Percentiles rank a stretch among this genome's conserved stretches.
Evolutionary conservation across 345 rosid species (phyloP).

Genomic region (Salix suchowensis): DNA sequence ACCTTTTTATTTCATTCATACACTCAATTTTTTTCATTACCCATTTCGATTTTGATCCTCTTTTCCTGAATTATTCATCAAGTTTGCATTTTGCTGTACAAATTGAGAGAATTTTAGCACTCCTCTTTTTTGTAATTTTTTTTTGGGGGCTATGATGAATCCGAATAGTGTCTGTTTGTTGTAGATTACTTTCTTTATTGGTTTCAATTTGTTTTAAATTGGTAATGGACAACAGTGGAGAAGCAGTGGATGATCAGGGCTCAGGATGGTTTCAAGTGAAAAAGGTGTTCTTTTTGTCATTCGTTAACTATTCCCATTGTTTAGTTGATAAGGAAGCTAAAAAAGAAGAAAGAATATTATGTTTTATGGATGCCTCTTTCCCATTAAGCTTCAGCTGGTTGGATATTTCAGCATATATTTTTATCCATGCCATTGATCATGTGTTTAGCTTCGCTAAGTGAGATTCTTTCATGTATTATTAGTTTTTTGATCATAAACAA

Average conservation of each 20-base stretch:
- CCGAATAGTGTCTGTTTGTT: background rate
- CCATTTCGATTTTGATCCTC: constrained; percentile 20
- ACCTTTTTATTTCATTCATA: background rate
- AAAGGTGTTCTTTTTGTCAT: constrained; percentile 38
- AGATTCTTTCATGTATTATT: background rate
- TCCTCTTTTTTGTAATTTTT: constrained; percentile 5
- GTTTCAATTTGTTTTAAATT: constrained; percentile 5
- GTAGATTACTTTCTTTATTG: background rate
- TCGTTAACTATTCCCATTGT: background rate
- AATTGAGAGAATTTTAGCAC: background rate
- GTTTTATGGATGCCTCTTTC: background rate
- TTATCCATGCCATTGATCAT: background rate
- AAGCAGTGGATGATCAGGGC: constrained; percentile 54
- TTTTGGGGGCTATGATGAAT: constrained; percentile 8
- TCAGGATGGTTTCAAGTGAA: constrained; percentile 69
- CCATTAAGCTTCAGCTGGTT: background rate
- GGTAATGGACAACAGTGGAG: constrained; percentile 47
- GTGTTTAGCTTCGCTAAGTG: background rate
- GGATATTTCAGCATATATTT: too few relatives aligned
- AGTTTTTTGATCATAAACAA: too few relatives aligned
- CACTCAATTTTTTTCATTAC: background rate
- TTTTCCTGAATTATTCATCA: constrained; percentile 14
- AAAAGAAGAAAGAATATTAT: background rate
- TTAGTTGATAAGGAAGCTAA: background rate
- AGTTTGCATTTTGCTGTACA: constrained; percentile 15